Evolutionary conservation across 164 flowering plant genomes (phyloP), one percentile per base, ranked within the genome.

Genomic region (Echeveria elegans): DNA sequence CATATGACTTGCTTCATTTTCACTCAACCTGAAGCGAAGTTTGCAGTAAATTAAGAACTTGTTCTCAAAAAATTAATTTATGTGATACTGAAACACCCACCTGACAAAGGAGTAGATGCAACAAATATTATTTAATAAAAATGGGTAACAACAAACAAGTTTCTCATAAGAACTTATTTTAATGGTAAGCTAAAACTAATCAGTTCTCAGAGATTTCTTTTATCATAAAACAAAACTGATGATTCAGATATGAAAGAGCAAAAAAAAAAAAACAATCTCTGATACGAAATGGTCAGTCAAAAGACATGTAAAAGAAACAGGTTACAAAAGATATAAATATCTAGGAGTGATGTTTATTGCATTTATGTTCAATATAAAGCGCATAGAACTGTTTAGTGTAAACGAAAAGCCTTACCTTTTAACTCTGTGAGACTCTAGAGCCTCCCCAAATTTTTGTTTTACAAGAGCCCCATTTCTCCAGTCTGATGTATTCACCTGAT

Each of bases 401-500:
- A 30, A 26, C 9, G 31, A 38, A 31, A 15, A 19, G 31, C 74
- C 88, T 23, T 48, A 92, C 97, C 96, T 74, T 72, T 82, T 78
- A 64, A 86, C 77, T 69, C 86, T 74, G 69, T 80, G 92, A 26
- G 97, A 95, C 72, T 85, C 85, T 66, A 95, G 78, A 40, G 91
- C 94, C 75, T 86, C 97, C 56, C 90, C 91, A 77, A 90, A 84
- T 63, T 74, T 85, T 72, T 84, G 92, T 78, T 84, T 92, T 71
- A 95, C 78, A 65, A 81, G 73, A 66, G 89, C 82, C 70, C 97
- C 97, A 79, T 74, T 88, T 64, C 97, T 80, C 81, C 89, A 88
- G 73, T 87, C 96, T 67, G 99, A 95, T 72, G 99, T 80, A 80
- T 79, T 95, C 63, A 85, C 82, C 99, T 95, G 73, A 48, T 28